Percentiles rank a stretch among this genome's conserved stretches.
phyloP scores from a whole-genome alignment of 306 rosid species.

The Vicia villosa region DNA sequence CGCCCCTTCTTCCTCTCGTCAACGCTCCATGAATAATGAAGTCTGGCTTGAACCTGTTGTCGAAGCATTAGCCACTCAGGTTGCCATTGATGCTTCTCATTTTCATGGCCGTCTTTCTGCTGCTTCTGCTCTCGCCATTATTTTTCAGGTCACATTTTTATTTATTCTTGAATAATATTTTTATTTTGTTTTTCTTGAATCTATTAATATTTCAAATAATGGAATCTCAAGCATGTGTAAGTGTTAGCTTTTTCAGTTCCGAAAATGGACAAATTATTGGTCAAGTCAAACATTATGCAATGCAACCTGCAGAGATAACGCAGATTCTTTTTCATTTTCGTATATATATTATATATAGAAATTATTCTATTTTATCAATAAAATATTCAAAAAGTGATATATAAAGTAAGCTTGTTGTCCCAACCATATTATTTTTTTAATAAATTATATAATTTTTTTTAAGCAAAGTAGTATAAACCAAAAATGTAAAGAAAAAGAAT shows the following conservation, averaged over 20 bases:
- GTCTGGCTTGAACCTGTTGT: constrained; percentile 69
- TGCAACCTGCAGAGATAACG: constrained; percentile 42
- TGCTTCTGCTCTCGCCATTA: constrained; percentile 64
- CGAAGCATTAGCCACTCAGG: constrained; percentile 67
- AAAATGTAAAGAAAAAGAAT: no score
- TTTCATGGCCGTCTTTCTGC: constrained; percentile 61
- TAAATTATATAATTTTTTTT: no score
- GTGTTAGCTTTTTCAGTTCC: constrained; percentile 40
- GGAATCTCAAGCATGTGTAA: constrained; percentile 33
- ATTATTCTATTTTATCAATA: neutral
- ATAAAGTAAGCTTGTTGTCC: no score
- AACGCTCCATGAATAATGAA: constrained; percentile 60
- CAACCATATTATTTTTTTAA: no score
- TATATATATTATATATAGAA: neutral
- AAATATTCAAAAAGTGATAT: no score
- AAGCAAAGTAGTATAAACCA: no score
- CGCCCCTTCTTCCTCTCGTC: constrained; percentile 76
- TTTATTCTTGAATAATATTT: neutral
- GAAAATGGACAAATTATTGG: constrained; percentile 51
- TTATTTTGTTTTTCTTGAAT: neutral
- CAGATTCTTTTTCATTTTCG: constrained; percentile 8
- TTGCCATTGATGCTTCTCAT: constrained; percentile 71
- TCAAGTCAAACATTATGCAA: constrained; percentile 53
- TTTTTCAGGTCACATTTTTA: constrained; percentile 65
- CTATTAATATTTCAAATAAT: neutral